Conservation (phyloP, 2,329 filamentous ascomycete genomes). For the Penicillium hesseltinei region DNA sequence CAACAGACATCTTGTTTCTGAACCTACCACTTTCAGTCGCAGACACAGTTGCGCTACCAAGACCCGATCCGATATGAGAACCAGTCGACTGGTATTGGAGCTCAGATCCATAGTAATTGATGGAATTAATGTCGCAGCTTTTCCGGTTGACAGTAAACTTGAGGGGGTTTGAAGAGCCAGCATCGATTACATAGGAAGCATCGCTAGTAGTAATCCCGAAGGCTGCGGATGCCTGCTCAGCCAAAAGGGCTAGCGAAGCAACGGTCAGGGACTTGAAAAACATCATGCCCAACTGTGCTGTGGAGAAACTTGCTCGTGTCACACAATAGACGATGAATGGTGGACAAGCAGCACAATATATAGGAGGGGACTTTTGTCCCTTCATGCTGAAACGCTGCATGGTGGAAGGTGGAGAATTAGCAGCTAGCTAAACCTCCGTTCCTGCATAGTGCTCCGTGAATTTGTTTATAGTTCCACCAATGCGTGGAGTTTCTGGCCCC, state of each 20-base stretch:
- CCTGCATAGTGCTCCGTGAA: slow-evolving; percentile 1
- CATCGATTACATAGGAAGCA: slow-evolving; percentile 46
- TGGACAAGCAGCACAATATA: background rate
- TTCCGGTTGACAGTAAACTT: slow-evolving; percentile 52
- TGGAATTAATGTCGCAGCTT: slow-evolving; percentile 64
- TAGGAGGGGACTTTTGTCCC: background rate
- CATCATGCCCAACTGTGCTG: too few species aligned
- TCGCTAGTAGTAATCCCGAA: slow-evolving; percentile 28
- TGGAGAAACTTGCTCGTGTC: background rate
- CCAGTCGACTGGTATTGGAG: slow-evolving; percentile 54
- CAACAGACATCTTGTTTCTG: background rate
- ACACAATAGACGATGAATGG: background rate
- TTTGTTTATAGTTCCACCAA: slow-evolving; percentile 17
- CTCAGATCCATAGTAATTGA: slow-evolving; percentile 59
- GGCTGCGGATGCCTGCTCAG: slow-evolving; percentile 24
- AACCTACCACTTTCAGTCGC: slow-evolving; percentile 39
- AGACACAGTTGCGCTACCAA: slow-evolving; percentile 58
- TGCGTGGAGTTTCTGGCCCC: background rate
- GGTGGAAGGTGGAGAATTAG: slow-evolving; percentile 14
- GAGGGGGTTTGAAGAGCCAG: slow-evolving; percentile 50
- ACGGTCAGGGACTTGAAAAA: slow-evolving; percentile 17
- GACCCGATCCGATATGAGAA: slow-evolving; percentile 59
- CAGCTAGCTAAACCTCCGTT: background rate
- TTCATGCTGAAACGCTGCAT: slow-evolving; percentile 8
- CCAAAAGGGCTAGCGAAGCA: slow-evolving; percentile 22